Conservation (phyloP, 257 asterid species). For the Solanum chiquidenum region DNA sequence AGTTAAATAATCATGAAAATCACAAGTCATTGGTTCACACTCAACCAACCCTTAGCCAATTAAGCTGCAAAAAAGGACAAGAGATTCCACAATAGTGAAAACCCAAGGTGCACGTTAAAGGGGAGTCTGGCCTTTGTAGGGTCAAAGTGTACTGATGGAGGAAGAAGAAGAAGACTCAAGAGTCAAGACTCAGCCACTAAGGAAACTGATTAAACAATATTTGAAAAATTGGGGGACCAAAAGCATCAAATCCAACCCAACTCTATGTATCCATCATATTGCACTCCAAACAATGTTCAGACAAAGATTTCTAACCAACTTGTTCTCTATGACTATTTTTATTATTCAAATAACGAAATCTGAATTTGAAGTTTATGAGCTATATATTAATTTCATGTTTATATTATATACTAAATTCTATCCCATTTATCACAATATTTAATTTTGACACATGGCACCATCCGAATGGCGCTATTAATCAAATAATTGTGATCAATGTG, state of each 20-base stretch:
- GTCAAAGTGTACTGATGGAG: not conserved
- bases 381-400: not conserved
- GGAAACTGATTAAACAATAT: not conserved
- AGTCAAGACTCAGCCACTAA: conserved; percentile 2
- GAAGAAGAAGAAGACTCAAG: not conserved
- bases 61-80: conserved; percentile 11
- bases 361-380: not conserved
- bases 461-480: not conserved
- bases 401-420: not conserved
- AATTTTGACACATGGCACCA: not conserved
- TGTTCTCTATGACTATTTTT: not conserved
- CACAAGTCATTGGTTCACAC: not conserved
- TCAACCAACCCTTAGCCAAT: not conserved
- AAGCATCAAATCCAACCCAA: conserved; percentile 15
- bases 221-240: conserved; percentile 26
- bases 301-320: conserved; percentile 29
- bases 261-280: not conserved
- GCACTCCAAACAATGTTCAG: conserved; percentile 16
- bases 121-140: not conserved
- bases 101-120: conserved; percentile 14
- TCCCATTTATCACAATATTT: not conserved
- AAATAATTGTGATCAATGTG: not conserved
- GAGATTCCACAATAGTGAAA: not conserved
- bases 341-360: not conserved
- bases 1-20: not conserved